These are phyloP conservation scores for Kuraishia floccosa DNA, from an alignment of 805 yeast species.

Conservation along the genomic window DNA sequence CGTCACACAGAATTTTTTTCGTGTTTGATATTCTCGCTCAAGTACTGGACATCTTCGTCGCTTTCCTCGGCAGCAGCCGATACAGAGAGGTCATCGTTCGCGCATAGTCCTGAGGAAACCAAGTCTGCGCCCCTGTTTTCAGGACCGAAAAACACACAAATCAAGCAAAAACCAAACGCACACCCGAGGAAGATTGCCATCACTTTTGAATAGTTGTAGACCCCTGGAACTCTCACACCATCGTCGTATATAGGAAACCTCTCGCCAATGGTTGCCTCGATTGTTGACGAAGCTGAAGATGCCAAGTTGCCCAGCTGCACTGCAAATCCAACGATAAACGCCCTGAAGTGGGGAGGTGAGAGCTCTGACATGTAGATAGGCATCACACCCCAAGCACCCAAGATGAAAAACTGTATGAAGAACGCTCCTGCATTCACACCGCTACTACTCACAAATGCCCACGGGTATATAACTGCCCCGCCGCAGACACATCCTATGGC, in stretches of 20 bases:
- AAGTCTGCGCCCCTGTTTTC: constrained; percentile 20
- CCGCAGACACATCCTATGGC: constrained; percentile 41
- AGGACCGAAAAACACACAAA: constrained; percentile 44
- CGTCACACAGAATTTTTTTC: too few relatives aligned
- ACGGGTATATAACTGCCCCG: constrained; percentile 53
- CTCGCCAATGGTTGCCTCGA: constrained; percentile 50
- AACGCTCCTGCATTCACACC: constrained; percentile 50
- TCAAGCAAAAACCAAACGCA: constrained; percentile 40
- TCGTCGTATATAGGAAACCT: constrained; percentile 35
- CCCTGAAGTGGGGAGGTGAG: constrained; percentile 50
- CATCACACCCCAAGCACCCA: constrained; percentile 61
- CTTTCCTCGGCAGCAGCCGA: too few relatives aligned
- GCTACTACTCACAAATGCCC: constrained; percentile 35
- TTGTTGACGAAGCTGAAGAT: constrained; percentile 60
- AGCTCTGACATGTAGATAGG: constrained; percentile 54
- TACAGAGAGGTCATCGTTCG: too few relatives aligned
- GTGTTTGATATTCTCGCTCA: too few relatives aligned
- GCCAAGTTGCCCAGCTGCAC: constrained; percentile 66
- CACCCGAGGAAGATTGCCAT: constrained; percentile 64
- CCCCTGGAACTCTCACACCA: constrained; percentile 18
- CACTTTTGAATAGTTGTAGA: constrained; percentile 54
- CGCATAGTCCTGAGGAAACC: too few relatives aligned
- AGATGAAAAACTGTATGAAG: constrained; percentile 52
- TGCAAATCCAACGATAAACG: constrained; percentile 51
- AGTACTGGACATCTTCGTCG: too few relatives aligned